A percentile compares a stretch with the other conserved stretches of the same genome.
These are phyloP conservation scores for Starmerella bombicola DNA, from an alignment of 805 yeast species.

Conservation along the genomic window DNA sequence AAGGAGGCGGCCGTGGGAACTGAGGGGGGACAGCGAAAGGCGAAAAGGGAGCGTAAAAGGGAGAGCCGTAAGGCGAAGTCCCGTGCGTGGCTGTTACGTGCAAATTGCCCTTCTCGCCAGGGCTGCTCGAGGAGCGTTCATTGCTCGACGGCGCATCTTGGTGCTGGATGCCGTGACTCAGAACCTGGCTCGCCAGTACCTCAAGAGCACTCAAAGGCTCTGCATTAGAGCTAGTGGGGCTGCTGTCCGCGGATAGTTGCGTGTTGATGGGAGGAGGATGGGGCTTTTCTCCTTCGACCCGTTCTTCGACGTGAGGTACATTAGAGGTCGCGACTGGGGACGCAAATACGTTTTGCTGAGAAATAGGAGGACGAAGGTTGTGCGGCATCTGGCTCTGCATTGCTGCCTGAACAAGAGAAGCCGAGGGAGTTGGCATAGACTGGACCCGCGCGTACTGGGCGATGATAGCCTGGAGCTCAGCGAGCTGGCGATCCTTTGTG, in stretches of 20 bases:
- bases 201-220: slow-evolving; percentile 37
- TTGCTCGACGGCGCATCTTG: background rate
- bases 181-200: slow-evolving; percentile 42
- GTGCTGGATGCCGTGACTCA: slow-evolving; percentile 25
- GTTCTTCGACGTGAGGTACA: slow-evolving; percentile 2
- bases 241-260: slow-evolving; percentile 1
- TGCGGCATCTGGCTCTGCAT: background rate
- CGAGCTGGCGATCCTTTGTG: slow-evolving; percentile 30
- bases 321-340: background rate
- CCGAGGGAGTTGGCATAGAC: background rate
- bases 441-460: slow-evolving; percentile 6
- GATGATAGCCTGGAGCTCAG: slow-evolving; percentile 2
- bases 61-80: slow-evolving; percentile 16
- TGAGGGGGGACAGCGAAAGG: slow-evolving; percentile 15
- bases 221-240: background rate
- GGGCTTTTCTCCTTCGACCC: slow-evolving; percentile 7
- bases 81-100: slow-evolving; percentile 4
- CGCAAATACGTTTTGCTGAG: background rate
- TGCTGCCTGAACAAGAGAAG: background rate
- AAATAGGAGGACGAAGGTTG: background rate
- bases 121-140: background rate
- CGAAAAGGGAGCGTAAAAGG: slow-evolving; percentile 17
- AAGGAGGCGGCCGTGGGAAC: slow-evolving; percentile 25
- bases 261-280: slow-evolving; percentile 21
- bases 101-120: background rate